Evolutionary conservation across 768 basidiomycete genomes (phyloP), one percentile per base, ranked within the genome.

Genomic region (Suillus fuscotomentosus): DNA sequence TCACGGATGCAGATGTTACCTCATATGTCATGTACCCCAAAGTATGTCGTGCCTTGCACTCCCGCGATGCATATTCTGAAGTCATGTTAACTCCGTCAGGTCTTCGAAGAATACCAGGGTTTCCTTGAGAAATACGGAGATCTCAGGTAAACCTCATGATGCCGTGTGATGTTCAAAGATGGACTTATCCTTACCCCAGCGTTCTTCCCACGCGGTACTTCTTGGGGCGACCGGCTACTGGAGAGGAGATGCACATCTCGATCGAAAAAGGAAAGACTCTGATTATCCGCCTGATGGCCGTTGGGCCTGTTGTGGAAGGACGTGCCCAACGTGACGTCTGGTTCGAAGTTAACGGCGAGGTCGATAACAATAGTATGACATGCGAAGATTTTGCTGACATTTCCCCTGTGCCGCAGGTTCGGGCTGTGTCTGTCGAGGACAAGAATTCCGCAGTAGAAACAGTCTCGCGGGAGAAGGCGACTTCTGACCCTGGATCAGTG

Each of bases 21-120:
- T 95, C 93, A 60, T 97, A 95, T 82, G 92, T 92, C 76, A 98
- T 99, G 96, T 99, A 98, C 75, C 95, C 97, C 50, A 97, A 97
- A 89, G 95, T 91, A 68, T 55, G 73, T 69, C 54, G 62, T 63
- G 2, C 45, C 65, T 63, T 39, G 39, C 60, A 10, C 48, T 67
- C 60, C 62, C 38, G 54, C 65, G 54, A 60, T 41, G 41, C 56
- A 31, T 47, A 56, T 50, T 27, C 50, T 55, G 67, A 65, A 31
- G 48, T 38, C 50, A 68, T 50, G 61, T 63, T 60, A 70, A 63
- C 67, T 65, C 45, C 63, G 55, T 54, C 68, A 94, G 92, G 95
- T 97, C 65, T 99, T 98, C 75, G 97, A 99, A 75, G 97, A 99
- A 77, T 98, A 91, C 76, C 92, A 95, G 75, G 85, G 88, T 68